Percentiles rank a stretch among this genome's conserved stretches.
Conservation (phyloP, 768 basidiomycete species). For the Lentinula aciculospora region DNA sequence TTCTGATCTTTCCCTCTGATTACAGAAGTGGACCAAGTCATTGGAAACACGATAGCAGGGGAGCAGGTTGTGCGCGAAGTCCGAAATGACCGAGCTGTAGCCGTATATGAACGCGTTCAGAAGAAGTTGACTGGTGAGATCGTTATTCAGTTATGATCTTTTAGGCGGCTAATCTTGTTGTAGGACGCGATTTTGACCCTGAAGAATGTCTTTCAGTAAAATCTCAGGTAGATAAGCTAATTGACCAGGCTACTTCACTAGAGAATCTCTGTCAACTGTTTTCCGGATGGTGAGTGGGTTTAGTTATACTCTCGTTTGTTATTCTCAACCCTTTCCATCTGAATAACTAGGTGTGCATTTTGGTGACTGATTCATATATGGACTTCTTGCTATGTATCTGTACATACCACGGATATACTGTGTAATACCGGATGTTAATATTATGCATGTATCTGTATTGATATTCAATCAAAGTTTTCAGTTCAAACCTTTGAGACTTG, state of each 20-base stretch:
- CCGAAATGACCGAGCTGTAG: conserved; percentile 84
- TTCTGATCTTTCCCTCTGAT: neutral
- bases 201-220: conserved; percentile 67
- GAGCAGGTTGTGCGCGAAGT: conserved; percentile 72
- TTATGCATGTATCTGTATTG: neutral
- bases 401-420: neutral
- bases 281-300: conserved; percentile 72
- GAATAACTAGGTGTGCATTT: conserved; percentile 65
- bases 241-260: conserved; percentile 86
- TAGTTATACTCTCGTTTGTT: neutral
- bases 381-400: conserved; percentile 7
- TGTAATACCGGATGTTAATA: too few species aligned
- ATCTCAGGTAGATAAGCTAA: conserved; percentile 88
- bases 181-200: conserved; percentile 92
- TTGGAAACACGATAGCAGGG: conserved; percentile 29
- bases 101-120: conserved; percentile 92
- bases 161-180: neutral
- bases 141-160: neutral
- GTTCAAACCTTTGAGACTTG: too few species aligned
- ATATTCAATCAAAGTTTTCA: too few species aligned
- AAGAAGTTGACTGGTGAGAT: conserved; percentile 84
- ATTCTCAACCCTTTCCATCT: conserved; percentile 1
- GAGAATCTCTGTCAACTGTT: conserved; percentile 98
- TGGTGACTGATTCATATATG: conserved; percentile 40
- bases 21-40: conserved; percentile 2